phyloP scores from a whole-genome alignment of 768 basidiomycete species.

The Polyporus arcularius region DNA sequence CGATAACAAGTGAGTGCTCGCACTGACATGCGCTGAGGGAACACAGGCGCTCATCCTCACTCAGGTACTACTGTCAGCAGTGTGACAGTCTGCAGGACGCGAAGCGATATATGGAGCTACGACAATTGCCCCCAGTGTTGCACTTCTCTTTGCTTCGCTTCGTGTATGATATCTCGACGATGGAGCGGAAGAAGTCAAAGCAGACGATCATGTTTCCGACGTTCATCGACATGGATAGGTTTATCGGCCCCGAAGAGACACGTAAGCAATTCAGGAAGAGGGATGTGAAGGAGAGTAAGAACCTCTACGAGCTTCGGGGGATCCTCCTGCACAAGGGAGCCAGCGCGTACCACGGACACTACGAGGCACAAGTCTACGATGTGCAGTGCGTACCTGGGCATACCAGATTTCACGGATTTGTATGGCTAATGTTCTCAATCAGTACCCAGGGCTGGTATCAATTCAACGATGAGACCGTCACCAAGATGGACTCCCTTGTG shows the following conservation, averaged over 20 bases:
- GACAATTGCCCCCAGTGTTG: constrained; percentile 78
- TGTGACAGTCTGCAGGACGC: constrained; percentile 80
- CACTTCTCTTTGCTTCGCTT: constrained; percentile 95
- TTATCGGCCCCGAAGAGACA: constrained; percentile 40
- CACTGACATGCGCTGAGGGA: background rate
- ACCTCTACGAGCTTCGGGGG: constrained; percentile 79
- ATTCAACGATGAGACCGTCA: constrained; percentile 90
- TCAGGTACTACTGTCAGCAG: constrained; percentile 76
- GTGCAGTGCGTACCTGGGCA: constrained; percentile 46
- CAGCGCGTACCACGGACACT: constrained; percentile 92
- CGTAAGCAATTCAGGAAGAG: constrained; percentile 14
- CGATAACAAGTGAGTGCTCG: constrained; percentile 71
- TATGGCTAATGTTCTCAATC: constrained; percentile 27
- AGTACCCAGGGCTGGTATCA: constrained; percentile 78
- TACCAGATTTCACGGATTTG: background rate
- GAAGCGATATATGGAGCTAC: constrained; percentile 71
- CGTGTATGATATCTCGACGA: constrained; percentile 75
- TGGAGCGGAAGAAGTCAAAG: constrained; percentile 88
- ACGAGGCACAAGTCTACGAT: constrained; percentile 85
- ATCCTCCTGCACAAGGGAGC: constrained; percentile 86
- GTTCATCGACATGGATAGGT: constrained; percentile 70
- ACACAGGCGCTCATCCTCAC: background rate
- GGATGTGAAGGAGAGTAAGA: constrained; percentile 11
- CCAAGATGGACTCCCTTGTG: constrained; percentile 56
- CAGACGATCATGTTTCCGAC: constrained; percentile 77